Base-by-base conservation (phyloP, 148 eudicot species). In the Heliamphora exappendiculata region DNA sequence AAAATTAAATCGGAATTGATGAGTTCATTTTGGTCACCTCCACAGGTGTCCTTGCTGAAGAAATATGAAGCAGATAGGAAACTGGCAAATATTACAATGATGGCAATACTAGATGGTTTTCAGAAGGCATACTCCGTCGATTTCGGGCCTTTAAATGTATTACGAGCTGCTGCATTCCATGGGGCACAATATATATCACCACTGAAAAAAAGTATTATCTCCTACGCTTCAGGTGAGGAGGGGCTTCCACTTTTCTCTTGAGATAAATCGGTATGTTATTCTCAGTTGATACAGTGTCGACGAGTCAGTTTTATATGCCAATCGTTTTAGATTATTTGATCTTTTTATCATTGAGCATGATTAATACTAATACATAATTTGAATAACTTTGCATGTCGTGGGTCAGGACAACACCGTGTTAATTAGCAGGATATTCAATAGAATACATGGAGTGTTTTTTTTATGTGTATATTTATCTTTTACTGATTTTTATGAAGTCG, bases 51-150 rank as follows among this genome's bases (percentile, higher is more conserved):
- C 42, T 67, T 88, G 73, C 78, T 95, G 72, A 83, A 76, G 82
- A 91, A 84, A 78, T 95, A 93, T 54, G 99, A 95, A 85, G 81
- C 90, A 76, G 99, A 95, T 8, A 84, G 98, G 75, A 93, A 90
- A 82, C 80, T 87, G 41, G 89, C 94, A 66, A 95, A 95, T 79
- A 78, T 82, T 60, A 65, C 91, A 72, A 91, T 95, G 99, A 90
- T 93, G 78, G 90, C 99, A 9, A 72, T 93, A 74, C 81, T 95
- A 17, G 99, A 95, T 80, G 90, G 98, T 75, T 87, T 95, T 81
- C 99, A 95, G 79, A 95, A 93, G 88, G 97, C 91, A 3, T 95
- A 95, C 76, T 84, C 89, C 3, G 81, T 91, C 44, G 98, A 95
- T 81, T 84, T 93, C 70, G 94, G 94, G 55, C 99, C 98, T 20